Evolutionary conservation across 306 rosid species (phyloP).

Genomic region (Prinsepia uniflora): DNA sequence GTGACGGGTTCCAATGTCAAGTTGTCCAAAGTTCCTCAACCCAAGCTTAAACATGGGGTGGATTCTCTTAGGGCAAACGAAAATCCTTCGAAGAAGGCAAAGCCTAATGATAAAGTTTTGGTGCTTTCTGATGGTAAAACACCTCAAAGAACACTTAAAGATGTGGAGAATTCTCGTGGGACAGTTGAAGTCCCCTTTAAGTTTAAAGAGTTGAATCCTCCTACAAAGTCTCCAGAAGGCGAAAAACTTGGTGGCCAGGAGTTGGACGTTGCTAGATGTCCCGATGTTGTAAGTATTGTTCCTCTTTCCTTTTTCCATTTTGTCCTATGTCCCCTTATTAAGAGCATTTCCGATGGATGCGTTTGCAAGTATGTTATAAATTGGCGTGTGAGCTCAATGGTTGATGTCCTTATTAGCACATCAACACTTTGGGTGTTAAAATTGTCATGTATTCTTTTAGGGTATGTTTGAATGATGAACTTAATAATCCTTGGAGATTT

Average conservation of each 20-base stretch:
- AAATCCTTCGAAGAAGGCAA: too few species aligned
- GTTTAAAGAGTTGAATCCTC: too few species aligned
- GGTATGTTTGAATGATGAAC: too few species aligned
- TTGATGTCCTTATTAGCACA: neutral
- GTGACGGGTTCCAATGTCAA: conserved; percentile 20
- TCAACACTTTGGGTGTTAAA: neutral
- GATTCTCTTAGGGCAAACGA: conserved; percentile 5
- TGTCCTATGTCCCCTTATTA: neutral
- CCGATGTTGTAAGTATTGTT: conserved; percentile 53
- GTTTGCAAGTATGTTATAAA: neutral
- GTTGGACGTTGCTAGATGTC: conserved; percentile 47
- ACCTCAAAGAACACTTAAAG: conserved; percentile 7
- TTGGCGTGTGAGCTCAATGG: neutral
- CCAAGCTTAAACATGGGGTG: neutral
- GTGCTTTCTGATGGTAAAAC: conserved; percentile 28
- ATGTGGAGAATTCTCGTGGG: conserved; percentile 22
- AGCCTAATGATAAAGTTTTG: too few species aligned
- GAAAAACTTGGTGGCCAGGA: conserved; percentile 27
- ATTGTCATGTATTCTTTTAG: neutral
- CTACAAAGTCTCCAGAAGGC: conserved; percentile 21
- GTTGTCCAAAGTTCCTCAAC: conserved; percentile 37
- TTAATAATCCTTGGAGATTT: too few species aligned
- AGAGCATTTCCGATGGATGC: neutral
- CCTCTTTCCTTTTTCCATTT: neutral
- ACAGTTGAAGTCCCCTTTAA: conserved; percentile 38